These are phyloP conservation scores for Fabrea salina DNA, from an alignment of 169 alveolate species.

Conservation along the genomic window DNA sequence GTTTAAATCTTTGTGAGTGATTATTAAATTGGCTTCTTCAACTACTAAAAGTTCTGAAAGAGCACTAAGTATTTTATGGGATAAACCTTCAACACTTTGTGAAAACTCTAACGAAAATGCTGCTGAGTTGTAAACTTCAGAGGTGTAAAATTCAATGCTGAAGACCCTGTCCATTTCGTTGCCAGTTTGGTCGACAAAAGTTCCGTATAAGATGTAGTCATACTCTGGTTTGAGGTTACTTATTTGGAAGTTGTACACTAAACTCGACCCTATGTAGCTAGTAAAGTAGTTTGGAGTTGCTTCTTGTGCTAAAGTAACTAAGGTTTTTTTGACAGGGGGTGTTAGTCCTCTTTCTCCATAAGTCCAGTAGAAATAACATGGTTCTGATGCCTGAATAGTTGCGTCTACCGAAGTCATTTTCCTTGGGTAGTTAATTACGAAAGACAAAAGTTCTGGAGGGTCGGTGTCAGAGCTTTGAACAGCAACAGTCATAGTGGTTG, in stretches of 20 bases:
- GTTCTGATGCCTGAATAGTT: slow-evolving; percentile 31
- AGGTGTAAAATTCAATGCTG: background rate
- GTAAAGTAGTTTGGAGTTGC: background rate
- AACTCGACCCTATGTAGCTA: slow-evolving; percentile 2
- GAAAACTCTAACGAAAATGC: background rate
- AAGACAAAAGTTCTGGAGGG: background rate
- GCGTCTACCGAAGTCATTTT: background rate
- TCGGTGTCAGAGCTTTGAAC: background rate
- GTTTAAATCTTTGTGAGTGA: background rate
- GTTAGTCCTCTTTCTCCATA: background rate
- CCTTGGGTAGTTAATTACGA: slow-evolving; percentile 19
- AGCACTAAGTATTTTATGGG: background rate
- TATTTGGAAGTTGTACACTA: background rate
- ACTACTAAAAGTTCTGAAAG: background rate
- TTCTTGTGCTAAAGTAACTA: background rate
- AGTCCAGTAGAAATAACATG: background rate
- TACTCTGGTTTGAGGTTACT: background rate
- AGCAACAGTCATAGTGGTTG: background rate
- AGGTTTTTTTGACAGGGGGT: background rate
- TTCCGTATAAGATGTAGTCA: slow-evolving; percentile 14
- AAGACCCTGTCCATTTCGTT: background rate
- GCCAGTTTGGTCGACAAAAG: slow-evolving; percentile 1
- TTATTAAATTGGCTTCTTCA: background rate
- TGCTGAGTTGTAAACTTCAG: slow-evolving; percentile 4
- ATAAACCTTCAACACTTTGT: background rate